A percentile compares a stretch with the other conserved stretches of the same genome.
phyloP scores from a whole-genome alignment of 1,284 basidiomycete species.

The Ustilago lituana region DNA sequence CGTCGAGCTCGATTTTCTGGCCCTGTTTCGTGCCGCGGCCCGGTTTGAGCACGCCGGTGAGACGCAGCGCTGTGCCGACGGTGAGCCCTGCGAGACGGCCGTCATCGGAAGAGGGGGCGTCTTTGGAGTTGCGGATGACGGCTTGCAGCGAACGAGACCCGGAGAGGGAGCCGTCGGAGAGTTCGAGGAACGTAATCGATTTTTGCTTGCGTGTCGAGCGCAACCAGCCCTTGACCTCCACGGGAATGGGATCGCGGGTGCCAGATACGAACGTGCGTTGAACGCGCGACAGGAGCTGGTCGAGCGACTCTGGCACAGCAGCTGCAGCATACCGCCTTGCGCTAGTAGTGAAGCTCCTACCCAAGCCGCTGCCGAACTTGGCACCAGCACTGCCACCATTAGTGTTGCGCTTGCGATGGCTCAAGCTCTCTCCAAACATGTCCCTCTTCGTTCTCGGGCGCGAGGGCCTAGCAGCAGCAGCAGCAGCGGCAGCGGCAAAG shows the following conservation, averaged over 20 bases:
- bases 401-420: slow-evolving; percentile 14
- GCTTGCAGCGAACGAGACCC: slow-evolving; percentile 56
- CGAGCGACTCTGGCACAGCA: slow-evolving; percentile 27
- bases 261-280: slow-evolving; percentile 3
- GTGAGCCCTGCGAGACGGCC: slow-evolving; percentile 38
- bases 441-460: slow-evolving; percentile 19
- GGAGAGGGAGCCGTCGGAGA: slow-evolving; percentile 60
- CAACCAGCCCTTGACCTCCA: slow-evolving; percentile 47
- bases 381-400: background rate
- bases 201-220: slow-evolving; percentile 55
- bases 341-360: slow-evolving; percentile 17
- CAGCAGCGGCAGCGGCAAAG: background rate
- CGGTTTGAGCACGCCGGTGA: slow-evolving; percentile 36
- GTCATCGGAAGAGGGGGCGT: slow-evolving; percentile 14
- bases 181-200: slow-evolving; percentile 57
- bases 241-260: slow-evolving; percentile 9
- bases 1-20: slow-evolving; percentile 54
- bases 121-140: slow-evolving; percentile 29
- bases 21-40: slow-evolving; percentile 46
- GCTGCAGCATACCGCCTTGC: background rate
- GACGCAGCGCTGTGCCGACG: slow-evolving; percentile 50
- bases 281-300: slow-evolving; percentile 14
- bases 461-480: background rate
- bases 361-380: slow-evolving; percentile 23
- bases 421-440: slow-evolving; percentile 30